Percentiles rank a stretch among this genome's conserved stretches.
These are phyloP conservation scores for Fusarium odoratissimum DNA, from an alignment of 2,329 filamentous ascomycete genomes.

Conservation along the genomic window DNA sequence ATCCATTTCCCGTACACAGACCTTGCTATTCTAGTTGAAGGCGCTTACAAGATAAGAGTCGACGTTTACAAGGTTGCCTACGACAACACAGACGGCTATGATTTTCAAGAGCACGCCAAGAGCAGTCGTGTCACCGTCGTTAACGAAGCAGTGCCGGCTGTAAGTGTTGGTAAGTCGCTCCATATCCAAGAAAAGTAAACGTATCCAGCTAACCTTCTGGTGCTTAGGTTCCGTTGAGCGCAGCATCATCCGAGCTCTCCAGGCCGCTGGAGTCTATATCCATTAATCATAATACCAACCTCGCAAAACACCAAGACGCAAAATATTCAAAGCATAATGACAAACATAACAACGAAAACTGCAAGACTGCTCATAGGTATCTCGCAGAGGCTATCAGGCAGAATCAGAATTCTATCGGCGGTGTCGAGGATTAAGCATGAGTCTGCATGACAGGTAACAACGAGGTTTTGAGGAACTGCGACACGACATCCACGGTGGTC, in stretches of 20 bases:
- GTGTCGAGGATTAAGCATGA: background rate
- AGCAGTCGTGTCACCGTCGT: constrained; percentile 29
- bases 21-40: constrained; percentile 38
- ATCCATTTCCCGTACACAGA: constrained; percentile 45
- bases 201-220: background rate
- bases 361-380: background rate
- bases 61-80: constrained; percentile 44
- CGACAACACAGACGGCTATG: constrained; percentile 17
- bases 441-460: background rate
- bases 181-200: accelerated
- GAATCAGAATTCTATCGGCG: background rate
- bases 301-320: no score
- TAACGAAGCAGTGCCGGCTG: constrained; percentile 5
- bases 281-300: background rate
- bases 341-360: background rate
- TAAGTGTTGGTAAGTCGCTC: constrained; percentile 11
- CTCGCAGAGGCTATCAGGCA: background rate
- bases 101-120: constrained; percentile 29
- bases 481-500: background rate
- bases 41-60: constrained; percentile 44
- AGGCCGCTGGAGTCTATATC: background rate
- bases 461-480: background rate
- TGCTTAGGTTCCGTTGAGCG: constrained; percentile 14
- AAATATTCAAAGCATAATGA: background rate
- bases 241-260: constrained; percentile 2